Conservation (phyloP, 148 eudicot species). For the Persicaria tinctoria region DNA sequence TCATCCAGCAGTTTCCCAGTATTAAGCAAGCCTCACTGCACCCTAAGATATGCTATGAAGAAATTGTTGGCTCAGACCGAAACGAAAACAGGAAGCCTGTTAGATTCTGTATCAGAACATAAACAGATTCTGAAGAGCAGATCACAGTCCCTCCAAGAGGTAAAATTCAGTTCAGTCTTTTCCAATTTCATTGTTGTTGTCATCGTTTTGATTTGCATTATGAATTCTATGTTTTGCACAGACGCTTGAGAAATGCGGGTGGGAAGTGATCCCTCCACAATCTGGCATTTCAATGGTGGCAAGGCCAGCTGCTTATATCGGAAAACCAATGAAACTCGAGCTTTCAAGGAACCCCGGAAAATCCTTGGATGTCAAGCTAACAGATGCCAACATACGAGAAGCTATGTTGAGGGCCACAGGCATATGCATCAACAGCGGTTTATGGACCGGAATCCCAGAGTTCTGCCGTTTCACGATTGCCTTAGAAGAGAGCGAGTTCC, state of each 20-base stretch:
- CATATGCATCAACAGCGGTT: conserved; percentile 70
- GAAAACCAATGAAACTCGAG: conserved; percentile 46
- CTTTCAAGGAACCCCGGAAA: background rate
- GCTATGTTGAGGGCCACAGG: conserved; percentile 61
- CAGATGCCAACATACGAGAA: conserved; percentile 66
- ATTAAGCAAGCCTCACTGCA: conserved; percentile 74
- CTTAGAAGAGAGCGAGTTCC: conserved; percentile 64
- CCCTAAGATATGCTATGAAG: conserved; percentile 70
- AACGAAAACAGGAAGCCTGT: conserved; percentile 35
- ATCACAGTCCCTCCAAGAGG: conserved; percentile 68
- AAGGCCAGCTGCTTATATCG: conserved; percentile 60
- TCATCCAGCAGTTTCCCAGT: conserved; percentile 61
- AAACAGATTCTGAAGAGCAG: conserved; percentile 45
- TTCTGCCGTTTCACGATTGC: conserved; percentile 87
- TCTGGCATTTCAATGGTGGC: conserved; percentile 88
- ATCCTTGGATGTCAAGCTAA: conserved; percentile 32
- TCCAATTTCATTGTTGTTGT: background rate
- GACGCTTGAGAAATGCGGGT: conserved; percentile 78
- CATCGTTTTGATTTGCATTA: background rate
- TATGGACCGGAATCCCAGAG: conserved; percentile 91
- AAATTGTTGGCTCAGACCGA: conserved; percentile 69
- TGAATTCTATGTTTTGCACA: conserved; percentile 16
- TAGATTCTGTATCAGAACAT: conserved; percentile 44
- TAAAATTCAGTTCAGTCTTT: conserved; percentile 15
- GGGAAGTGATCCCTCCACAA: conserved; percentile 75